phyloP scores from a whole-genome alignment of 768 basidiomycete species.

The Podaxis sp. region DNA sequence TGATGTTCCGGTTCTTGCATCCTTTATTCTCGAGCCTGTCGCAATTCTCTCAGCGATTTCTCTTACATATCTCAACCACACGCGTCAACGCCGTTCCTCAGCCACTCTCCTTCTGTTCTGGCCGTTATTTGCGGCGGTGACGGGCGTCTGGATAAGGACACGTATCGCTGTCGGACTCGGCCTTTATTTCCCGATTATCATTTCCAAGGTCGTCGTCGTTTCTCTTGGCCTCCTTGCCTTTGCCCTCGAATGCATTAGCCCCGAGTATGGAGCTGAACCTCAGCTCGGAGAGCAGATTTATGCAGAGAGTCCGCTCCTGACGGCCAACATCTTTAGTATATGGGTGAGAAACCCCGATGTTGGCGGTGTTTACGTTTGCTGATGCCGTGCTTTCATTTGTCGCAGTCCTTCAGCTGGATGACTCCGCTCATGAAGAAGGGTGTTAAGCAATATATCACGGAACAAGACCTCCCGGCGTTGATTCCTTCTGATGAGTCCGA shows the following conservation, averaged over 20 bases:
- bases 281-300: constrained; percentile 26
- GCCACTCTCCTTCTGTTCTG: constrained; percentile 76
- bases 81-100: constrained; percentile 65
- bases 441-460: constrained; percentile 61
- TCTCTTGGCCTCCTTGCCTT: constrained; percentile 52
- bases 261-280: constrained; percentile 39
- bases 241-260: constrained; percentile 64
- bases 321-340: constrained; percentile 77
- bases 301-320: constrained; percentile 65
- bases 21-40: constrained; percentile 55
- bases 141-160: constrained; percentile 62
- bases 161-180: constrained; percentile 26
- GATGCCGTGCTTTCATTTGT: neutral
- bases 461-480: constrained; percentile 81
- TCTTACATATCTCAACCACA: constrained; percentile 67
- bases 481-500: constrained; percentile 64
- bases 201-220: constrained; percentile 38
- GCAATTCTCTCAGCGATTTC: constrained; percentile 42
- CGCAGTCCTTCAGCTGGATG: constrained; percentile 79
- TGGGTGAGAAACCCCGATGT: constrained; percentile 36
- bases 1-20: constrained; percentile 40
- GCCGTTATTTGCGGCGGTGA: constrained; percentile 55
- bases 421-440: constrained; percentile 75
- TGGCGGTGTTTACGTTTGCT: neutral
- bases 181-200: constrained; percentile 31